phyloP scores from a whole-genome alignment of 208 protist species.

The Leishmania guyanensis region DNA sequence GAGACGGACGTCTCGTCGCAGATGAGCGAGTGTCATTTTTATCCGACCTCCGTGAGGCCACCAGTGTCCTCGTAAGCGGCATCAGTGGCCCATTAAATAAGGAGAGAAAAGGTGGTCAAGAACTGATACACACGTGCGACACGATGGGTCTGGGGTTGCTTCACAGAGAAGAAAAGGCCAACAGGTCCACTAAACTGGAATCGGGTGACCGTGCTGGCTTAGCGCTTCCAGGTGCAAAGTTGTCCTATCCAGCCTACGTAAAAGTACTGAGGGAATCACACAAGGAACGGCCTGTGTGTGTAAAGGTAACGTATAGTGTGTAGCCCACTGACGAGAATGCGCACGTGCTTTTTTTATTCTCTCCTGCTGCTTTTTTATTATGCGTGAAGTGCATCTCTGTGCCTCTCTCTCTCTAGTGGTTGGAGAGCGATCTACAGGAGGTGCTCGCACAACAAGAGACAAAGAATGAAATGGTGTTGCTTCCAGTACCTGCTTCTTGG shows the following conservation, averaged over 20 bases:
- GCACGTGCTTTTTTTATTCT: conserved; percentile 4
- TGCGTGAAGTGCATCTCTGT: neutral
- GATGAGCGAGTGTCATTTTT: neutral
- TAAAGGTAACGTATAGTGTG: neutral
- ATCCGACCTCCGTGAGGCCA: neutral
- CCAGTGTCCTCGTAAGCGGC: neutral
- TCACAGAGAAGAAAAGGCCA: neutral
- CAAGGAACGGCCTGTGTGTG: neutral
- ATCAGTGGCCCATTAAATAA: neutral
- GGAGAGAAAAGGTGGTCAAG: neutral
- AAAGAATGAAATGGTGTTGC: neutral
- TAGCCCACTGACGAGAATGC: neutral
- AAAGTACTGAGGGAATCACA: neutral
- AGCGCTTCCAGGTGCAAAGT: neutral
- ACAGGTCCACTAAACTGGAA: neutral
- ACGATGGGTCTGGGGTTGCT: neutral
- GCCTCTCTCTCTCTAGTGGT: neutral
- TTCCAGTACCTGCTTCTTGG: neutral
- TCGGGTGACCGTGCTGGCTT: neutral
- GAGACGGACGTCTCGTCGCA: conserved; percentile 32
- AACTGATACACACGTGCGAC: neutral
- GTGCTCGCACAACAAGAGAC: neutral
- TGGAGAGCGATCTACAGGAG: neutral
- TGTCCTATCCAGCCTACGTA: neutral
- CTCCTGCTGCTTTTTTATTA: neutral